Conservation (phyloP, 805 yeast genomes). For the Monosporozyma aquatica region DNA sequence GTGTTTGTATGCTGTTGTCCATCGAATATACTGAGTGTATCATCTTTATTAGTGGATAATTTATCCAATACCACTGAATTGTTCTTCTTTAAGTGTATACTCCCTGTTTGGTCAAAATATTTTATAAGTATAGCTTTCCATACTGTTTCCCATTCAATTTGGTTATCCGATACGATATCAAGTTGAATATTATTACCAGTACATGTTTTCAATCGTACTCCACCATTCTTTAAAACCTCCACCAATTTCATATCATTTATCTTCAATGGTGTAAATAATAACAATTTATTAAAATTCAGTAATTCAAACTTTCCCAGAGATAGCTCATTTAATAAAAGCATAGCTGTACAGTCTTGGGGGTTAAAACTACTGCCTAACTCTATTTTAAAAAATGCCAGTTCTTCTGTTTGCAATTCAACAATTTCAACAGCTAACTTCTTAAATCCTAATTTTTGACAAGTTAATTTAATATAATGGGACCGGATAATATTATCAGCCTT, state of each 20-base stretch:
- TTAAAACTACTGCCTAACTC: constrained; percentile 12
- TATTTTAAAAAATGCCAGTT: constrained; percentile 22
- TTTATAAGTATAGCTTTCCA: constrained; percentile 19
- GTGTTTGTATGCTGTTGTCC: background rate
- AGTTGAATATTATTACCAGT: constrained; percentile 19
- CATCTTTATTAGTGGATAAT: background rate
- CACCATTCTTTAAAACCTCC: constrained; percentile 4
- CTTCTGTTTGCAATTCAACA: constrained; percentile 19
- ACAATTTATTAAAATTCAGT: constrained; percentile 19
- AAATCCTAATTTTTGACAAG: constrained; percentile 12
- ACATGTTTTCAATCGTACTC: constrained; percentile 14
- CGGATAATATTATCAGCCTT: constrained; percentile 11
- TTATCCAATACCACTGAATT: background rate
- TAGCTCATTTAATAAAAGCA: constrained; percentile 11
- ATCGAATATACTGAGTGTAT: too few species aligned
- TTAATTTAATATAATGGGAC: constrained; percentile 18
- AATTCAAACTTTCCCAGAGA: constrained; percentile 8
- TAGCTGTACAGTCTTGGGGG: constrained; percentile 6
- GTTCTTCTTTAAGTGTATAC: background rate
- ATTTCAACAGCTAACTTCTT: constrained; percentile 19
- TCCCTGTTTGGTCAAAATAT: constrained; percentile 9
- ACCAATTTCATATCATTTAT: constrained; percentile 16
- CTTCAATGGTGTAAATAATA: constrained; percentile 22
- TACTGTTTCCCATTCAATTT: constrained; percentile 20
- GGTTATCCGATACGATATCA: constrained; percentile 16